These are phyloP conservation scores for Jatropha podagrica DNA, from an alignment of 441 rosid species.

Conservation along the genomic window DNA sequence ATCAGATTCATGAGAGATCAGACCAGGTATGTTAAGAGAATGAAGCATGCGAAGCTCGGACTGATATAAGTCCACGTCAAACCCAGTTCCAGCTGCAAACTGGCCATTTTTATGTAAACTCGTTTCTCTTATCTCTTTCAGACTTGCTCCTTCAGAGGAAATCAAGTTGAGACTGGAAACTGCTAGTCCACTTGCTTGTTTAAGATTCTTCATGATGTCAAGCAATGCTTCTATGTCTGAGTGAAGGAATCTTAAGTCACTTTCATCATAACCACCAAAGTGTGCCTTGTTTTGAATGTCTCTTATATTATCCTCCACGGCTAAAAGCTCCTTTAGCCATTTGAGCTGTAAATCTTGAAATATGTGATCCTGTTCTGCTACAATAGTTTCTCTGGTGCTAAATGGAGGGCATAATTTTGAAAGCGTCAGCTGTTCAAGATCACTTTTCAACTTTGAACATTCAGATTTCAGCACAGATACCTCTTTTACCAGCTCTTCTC, in stretches of 20 bases:
- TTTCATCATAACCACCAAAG: slow-evolving; percentile 69
- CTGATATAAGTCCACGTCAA: slow-evolving; percentile 67
- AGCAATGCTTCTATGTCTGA: slow-evolving; percentile 71
- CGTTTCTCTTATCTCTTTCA: slow-evolving; percentile 40
- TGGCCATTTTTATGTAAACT: slow-evolving; percentile 43
- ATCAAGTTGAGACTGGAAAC: slow-evolving; percentile 42
- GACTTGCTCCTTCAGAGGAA: slow-evolving; percentile 39
- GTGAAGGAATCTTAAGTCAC: slow-evolving; percentile 52
- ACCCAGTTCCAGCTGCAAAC: slow-evolving; percentile 46
- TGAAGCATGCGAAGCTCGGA: slow-evolving; percentile 78
- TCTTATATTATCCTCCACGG: slow-evolving; percentile 70
- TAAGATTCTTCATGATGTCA: slow-evolving; percentile 66
- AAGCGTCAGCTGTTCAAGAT: slow-evolving; percentile 53
- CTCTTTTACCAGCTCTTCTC: slow-evolving; percentile 74
- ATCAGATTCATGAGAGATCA: slow-evolving; percentile 60
- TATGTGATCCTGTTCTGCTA: slow-evolving; percentile 38
- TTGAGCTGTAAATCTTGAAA: slow-evolving; percentile 52
- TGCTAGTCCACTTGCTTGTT: slow-evolving; percentile 59
- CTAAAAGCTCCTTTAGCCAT: slow-evolving; percentile 70
- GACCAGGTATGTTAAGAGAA: slow-evolving; percentile 60
- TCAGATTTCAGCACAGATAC: slow-evolving; percentile 77
- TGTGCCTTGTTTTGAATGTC: slow-evolving; percentile 72
- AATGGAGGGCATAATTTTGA: slow-evolving; percentile 39
- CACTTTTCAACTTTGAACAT: slow-evolving; percentile 72
- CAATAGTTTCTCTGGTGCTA: slow-evolving; percentile 32